Evolutionary conservation across 768 basidiomycete genomes (phyloP), one percentile per base, ranked within the genome.

Genomic region (Mycena indigotica): DNA sequence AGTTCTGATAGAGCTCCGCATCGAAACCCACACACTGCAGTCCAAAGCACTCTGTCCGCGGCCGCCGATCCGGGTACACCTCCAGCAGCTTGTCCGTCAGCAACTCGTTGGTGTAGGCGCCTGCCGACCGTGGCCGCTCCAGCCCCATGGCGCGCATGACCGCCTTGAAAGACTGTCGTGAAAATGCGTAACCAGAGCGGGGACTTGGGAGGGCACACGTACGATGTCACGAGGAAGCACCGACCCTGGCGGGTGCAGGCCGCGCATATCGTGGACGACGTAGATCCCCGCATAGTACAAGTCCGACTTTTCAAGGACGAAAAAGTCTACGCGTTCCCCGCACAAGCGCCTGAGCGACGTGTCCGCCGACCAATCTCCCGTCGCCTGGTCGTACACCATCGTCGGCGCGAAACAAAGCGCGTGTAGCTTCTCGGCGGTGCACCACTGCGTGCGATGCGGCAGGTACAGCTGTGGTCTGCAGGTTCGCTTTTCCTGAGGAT

Each of bases 21-120:
- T 48, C 46, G 28, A 48, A 28, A 12, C 46, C 46, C 13, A 48
- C 46, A 26, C 46, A 48, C 23, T 48, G 46, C 12, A 48, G 25
- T n/a, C 46, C 46, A 48, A 48, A 48, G n/a, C 46, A 48, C n/a
- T 48, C 46, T 5, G 46, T 48, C 6, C 46, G 46, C 46, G 46
- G 46, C 46, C 46, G 46, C 5, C 46, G 24, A 21, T 48, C 46
- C 24, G 46, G 24, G 46, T 48, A 48, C 46, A 48, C 13, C 46
- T 48, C 24, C 10, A 12, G 21, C 12, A 48, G 25, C 46, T 8
- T 24, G 23, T 48, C 46, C 24, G 25, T 23, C 12, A 4, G 23
- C 6, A 48, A 6, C 25, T 24, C 23, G 46, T 25, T 10, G 5
- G 12, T 26, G 6, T 48, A 23, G 46, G 6, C 17, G 32, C 32